A percentile compares a stretch with the other conserved stretches of the same genome.
These are phyloP conservation scores for Colletotrichum camelliae DNA, from an alignment of 2,329 filamentous ascomycete genomes.

Conservation along the genomic window DNA sequence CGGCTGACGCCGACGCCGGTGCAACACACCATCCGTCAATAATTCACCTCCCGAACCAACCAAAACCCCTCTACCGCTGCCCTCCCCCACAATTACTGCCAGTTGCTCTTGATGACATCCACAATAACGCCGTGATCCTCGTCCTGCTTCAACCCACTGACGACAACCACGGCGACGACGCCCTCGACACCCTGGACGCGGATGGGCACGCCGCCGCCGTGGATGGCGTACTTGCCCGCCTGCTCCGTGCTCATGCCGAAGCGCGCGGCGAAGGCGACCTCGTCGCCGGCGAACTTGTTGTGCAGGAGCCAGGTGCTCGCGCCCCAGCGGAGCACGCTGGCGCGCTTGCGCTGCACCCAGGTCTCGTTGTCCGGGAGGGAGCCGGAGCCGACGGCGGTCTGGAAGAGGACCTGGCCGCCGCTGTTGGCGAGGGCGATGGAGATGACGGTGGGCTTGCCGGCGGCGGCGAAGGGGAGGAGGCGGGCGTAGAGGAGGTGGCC, in stretches of 20 bases:
- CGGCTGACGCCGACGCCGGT: not conserved
- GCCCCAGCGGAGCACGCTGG: conserved; percentile 75
- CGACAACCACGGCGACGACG: conserved; percentile 75
- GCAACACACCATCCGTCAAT: not conserved
- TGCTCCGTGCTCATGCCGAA: conserved; percentile 64
- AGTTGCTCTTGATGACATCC: conserved; percentile 66
- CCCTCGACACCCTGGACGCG: conserved; percentile 77
- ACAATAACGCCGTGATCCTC: conserved; percentile 80
- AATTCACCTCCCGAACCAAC: not conserved
- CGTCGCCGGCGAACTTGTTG: conserved; percentile 69
- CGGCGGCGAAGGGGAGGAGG: conserved; percentile 55
- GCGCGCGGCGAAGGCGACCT: conserved; percentile 68
- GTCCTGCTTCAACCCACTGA: conserved; percentile 77
- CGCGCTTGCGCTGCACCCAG: conserved; percentile 75
- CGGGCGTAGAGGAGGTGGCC: conserved; percentile 68
- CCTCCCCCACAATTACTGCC: conserved; percentile 27
- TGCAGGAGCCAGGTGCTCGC: conserved; percentile 74
- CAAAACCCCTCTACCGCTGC: not conserved
- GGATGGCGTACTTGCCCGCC: conserved; percentile 72
- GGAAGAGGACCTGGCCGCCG: conserved; percentile 67
- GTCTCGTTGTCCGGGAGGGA: conserved; percentile 73
- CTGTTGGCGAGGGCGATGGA: conserved; percentile 67
- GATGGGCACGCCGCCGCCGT: conserved; percentile 79
- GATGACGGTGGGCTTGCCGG: conserved; percentile 57
- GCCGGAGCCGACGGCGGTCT: conserved; percentile 69